Evolutionary conservation across 2,329 filamentous ascomycete genomes (phyloP), one percentile per base, ranked within the genome.

Genomic region (Magnaporthales sp.): DNA sequence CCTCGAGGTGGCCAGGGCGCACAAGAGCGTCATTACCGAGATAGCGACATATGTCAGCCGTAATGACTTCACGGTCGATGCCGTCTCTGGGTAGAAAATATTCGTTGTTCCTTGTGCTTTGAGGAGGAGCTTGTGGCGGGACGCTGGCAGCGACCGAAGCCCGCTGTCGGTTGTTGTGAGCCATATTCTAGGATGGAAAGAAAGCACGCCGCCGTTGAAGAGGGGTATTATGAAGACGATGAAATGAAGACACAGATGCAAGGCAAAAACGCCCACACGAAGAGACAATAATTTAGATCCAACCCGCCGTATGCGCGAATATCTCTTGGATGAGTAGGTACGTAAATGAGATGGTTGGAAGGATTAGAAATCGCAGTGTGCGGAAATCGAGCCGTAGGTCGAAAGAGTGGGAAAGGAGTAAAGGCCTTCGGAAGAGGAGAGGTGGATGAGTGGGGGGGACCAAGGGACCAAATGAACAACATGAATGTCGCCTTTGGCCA

Each of bases 61-160:
- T 91, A 78, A 93, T 92, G 73, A 93, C 91, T 78, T 93, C 90
- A 73, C 90, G 88, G 76, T 91, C 90, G 77, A 93, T 93, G 75
- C 91, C 90, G 77, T 92, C 89, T 73, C 89, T 87, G 62, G 89
- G 89, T 66, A 93, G 87, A 77, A 93, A 93, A 76, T 92, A 93
- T 79, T 92, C 89, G 78, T 91, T 91, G 86, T 68, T 85, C 84
- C 69, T 62, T 22, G 32, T 62, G 31, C 31, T 56, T 30, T 13
- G 58, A 7, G 31, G 54, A 11, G 58, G 62, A n/a, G 46, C n/a
- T 30, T 31, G 38, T 22, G 68, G 65, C 13, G 66, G 65, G 31
- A 66, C 66, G 69, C 26, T 65, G 46, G 61, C n/a, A 13, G 32
- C 29, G 31, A 26, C 29, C 62, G 32, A 26, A 2, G 30, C 27